phyloP scores from a whole-genome alignment of 768 basidiomycete species.

The Thelephora aurantiotincta region DNA sequence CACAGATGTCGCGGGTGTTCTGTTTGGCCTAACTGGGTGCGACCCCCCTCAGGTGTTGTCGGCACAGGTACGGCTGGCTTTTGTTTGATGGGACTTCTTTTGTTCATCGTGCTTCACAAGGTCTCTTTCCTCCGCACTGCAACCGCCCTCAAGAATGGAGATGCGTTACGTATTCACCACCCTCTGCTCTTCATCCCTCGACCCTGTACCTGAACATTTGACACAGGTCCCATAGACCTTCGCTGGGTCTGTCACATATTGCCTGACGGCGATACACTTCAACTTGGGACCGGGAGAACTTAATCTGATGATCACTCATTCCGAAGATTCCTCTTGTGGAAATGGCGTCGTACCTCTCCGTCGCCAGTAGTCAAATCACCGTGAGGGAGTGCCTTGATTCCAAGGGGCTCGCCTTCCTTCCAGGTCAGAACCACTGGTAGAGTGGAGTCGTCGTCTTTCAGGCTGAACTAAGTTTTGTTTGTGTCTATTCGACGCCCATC shows the following conservation, averaged over 20 bases:
- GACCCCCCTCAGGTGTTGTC: constrained; percentile 21
- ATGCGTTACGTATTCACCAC: background rate
- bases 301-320: background rate
- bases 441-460: constrained; percentile 20
- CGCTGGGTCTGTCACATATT: constrained; percentile 56
- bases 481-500: background rate
- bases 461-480: constrained; percentile 23
- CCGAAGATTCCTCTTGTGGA: constrained; percentile 50
- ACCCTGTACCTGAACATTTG: background rate
- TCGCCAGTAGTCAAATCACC: constrained; percentile 71
- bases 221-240: constrained; percentile 47
- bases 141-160: constrained; percentile 19
- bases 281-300: background rate
- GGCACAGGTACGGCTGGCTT: constrained; percentile 18
- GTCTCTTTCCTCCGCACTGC: constrained; percentile 38
- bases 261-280: constrained; percentile 49
- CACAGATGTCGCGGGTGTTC: too few relatives aligned
- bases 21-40: background rate
- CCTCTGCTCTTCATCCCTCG: background rate
- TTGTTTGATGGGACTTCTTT: too few relatives aligned
- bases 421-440: constrained; percentile 41
- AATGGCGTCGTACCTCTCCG: constrained; percentile 67
- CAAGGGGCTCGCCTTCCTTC: constrained; percentile 18
- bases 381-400: constrained; percentile 73
- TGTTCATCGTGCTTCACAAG: background rate